These are phyloP conservation scores for Psophocarpus tetragonolobus DNA, from an alignment of 306 rosid genomes.

Conservation along the genomic window DNA sequence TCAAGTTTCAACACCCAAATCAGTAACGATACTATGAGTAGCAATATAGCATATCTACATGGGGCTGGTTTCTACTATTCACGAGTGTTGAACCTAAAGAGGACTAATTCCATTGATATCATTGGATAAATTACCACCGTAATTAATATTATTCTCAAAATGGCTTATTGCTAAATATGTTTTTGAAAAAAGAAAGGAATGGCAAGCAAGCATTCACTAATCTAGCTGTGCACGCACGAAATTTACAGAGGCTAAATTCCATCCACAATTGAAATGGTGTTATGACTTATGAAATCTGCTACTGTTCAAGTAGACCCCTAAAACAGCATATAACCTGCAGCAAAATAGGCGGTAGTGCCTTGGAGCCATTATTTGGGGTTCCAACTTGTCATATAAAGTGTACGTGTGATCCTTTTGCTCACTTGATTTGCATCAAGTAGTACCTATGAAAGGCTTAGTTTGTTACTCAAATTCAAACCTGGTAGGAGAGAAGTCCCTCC, in stretches of 20 bases:
- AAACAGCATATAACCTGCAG: slow-evolving; percentile 7
- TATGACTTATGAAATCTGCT: not conserved
- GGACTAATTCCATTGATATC: not conserved
- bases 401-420: slow-evolving; percentile 4
- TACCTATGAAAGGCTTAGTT: not conserved
- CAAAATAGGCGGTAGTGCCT: not conserved
- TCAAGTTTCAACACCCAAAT: not conserved
- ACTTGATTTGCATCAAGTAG: slow-evolving; percentile 7
- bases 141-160: not conserved
- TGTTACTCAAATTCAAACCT: slow-evolving; percentile 15
- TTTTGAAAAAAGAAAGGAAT: not conserved
- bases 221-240: not conserved
- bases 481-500: slow-evolving; percentile 11
- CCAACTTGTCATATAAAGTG: not conserved
- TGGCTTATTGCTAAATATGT: not conserved
- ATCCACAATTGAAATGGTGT: not conserved
- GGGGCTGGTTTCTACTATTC: not conserved
- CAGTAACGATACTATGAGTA: not conserved
- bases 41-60: not conserved
- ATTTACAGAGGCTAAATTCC: not conserved
- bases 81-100: not conserved
- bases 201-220: not conserved
- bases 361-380: not conserved
- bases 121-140: not conserved
- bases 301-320: slow-evolving; percentile 4